phyloP scores from a whole-genome alignment of 176 grass and related monocot genomes.

The Sorghum bicolor region Sorghum_bicolor_NCBIv3 NC_012870.2:72914001-72914500 shows the following conservation, averaged over 20 bases:
- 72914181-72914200: too few species aligned
- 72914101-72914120: neutral
- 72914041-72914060: neutral
- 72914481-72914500: neutral
- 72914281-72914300: too few species aligned
- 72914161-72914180: neutral
- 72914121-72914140: neutral
- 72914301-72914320: too few species aligned
- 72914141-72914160: neutral
- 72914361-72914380: neutral
- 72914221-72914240: neutral
- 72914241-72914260: neutral
- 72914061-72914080: neutral
- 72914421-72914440: neutral
- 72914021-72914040: neutral
- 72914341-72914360: neutral
- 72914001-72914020: neutral
- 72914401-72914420: neutral
- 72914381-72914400: conserved; percentile 10
- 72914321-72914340: too few species aligned
- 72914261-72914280: too few species aligned
- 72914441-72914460: neutral
- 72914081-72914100: neutral
- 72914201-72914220: neutral
- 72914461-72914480: too few species aligned